These are phyloP conservation scores for Penicillium simplicissimum DNA, from an alignment of 495 filamentous ascomycete genomes.

Conservation along the genomic window DNA sequence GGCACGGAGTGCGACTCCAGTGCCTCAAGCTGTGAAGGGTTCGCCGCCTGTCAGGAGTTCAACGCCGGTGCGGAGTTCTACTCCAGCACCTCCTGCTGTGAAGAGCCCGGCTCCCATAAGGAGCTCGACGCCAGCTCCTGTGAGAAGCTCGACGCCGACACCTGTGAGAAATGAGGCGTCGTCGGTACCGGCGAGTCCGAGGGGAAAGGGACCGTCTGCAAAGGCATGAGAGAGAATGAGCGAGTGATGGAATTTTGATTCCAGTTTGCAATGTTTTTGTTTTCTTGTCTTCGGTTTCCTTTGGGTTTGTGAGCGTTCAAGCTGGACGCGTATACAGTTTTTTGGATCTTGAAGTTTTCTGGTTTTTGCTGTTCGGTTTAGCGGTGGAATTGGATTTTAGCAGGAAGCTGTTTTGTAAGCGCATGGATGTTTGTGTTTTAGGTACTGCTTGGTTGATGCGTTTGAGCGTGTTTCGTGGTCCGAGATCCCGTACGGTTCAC, in stretches of 20 bases:
- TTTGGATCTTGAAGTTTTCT: neutral
- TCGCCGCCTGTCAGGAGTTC: neutral
- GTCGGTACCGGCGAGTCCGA: conserved; percentile 28
- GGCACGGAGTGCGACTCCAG: conserved; percentile 5
- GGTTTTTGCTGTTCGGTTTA: neutral
- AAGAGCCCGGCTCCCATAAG: neutral
- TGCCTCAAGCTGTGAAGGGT: neutral
- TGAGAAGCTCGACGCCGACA: neutral
- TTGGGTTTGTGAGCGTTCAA: neutral
- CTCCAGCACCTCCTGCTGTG: no score
- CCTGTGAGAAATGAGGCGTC: neutral
- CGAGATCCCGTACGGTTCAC: neutral
- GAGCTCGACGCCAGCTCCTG: neutral
- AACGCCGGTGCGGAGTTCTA: neutral
- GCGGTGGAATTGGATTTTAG: neutral
- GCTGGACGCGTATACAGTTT: neutral
- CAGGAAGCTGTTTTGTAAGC: no score
- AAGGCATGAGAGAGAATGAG: neutral
- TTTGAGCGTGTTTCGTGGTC: neutral
- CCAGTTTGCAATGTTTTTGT: neutral
- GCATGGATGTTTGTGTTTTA: no score
- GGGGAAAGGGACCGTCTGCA: neutral
- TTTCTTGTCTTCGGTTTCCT: neutral
- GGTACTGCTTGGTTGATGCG: neutral
- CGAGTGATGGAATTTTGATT: neutral